Base-by-base conservation (phyloP, 768 basidiomycete genomes). In the Rhizopogon vinicolor region DNA sequence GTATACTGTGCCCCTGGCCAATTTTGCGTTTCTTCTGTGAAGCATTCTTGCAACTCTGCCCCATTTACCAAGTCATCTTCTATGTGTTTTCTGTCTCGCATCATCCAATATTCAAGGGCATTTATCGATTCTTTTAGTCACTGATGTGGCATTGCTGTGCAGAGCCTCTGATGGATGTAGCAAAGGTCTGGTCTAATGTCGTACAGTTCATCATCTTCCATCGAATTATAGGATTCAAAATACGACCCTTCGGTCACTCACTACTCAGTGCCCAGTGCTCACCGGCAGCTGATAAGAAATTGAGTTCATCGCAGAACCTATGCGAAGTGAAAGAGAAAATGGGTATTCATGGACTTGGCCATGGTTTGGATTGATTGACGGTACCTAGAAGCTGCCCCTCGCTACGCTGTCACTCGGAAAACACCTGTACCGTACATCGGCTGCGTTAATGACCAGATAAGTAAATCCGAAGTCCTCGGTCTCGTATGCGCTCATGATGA, bases 41-140 rank as follows among this genome's bases (percentile, higher is more conserved):
- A 37, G 54, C 45, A 54, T 28, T 46, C 55, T 48, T 52, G 58
- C 58, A 58, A 58, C 44, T 56, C 57, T 45, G 48, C 58, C 46
- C 41, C 44, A 56, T 65, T 65, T 64, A 64, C 56, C 39, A 60
- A 46, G 62, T 37, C 60, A 62, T 56, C 50, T 51, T 58, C 53
- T 44, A 45, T 53, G 12, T 42, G 41, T 42, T 44, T 18, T 51
- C 52, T 43, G 44, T 41, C 14, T 56, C 33, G 22, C 31, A 44
- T 52, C 12, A 16, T 49, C 5, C 48, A 37, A 49, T 49, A 37
- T 49, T 49, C 48, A 49, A 41, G 19, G 48, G 35, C 48, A 49
- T 49, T 37, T 49, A 49, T 37, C 48, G 10, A 37, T 37, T 37
- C 13, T 22, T 37, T 49, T 41, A 6, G 35, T 37, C 48, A 22